Evolutionary conservation across 2,329 filamentous ascomycete species (phyloP).

Genomic region (Talaromyces marneffei): DNA sequence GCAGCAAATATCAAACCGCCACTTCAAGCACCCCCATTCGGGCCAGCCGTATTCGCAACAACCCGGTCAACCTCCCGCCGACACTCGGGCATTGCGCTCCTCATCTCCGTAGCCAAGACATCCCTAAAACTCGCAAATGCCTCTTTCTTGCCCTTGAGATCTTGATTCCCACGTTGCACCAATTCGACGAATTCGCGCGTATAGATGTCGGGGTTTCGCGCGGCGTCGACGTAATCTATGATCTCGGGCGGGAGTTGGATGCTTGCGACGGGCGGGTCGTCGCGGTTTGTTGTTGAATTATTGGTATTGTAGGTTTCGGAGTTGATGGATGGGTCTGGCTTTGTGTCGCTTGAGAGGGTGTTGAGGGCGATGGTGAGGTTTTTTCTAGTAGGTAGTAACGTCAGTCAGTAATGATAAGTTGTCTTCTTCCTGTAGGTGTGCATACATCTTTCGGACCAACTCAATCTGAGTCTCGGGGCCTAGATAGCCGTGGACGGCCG

Average conservation of each 20-base stretch:
- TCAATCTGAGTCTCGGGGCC: conserved; percentile 52
- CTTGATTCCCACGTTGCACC: conserved; percentile 57
- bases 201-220: conserved; percentile 62
- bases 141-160: conserved; percentile 55
- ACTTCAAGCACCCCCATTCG: neutral
- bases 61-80: conserved; percentile 49
- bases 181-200: conserved; percentile 61
- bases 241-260: conserved; percentile 57
- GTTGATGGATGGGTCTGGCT: conserved; percentile 19
- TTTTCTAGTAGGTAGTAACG: conserved; percentile 35
- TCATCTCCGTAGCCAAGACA: conserved; percentile 54
- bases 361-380: conserved; percentile 51
- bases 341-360: conserved; percentile 42
- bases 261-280: conserved; percentile 40
- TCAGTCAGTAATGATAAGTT: neutral
- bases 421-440: neutral
- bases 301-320: neutral
- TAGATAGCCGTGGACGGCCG: conserved; percentile 54
- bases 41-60: conserved; percentile 33
- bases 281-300: neutral
- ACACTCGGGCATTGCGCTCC: conserved; percentile 53
- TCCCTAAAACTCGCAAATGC: conserved; percentile 56
- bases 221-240: conserved; percentile 56
- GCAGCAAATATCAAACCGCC: neutral
- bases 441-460: conserved; percentile 54